Evolutionary conservation across 345 rosid species (phyloP).

Genomic region (Iberis pinnata): DNA sequence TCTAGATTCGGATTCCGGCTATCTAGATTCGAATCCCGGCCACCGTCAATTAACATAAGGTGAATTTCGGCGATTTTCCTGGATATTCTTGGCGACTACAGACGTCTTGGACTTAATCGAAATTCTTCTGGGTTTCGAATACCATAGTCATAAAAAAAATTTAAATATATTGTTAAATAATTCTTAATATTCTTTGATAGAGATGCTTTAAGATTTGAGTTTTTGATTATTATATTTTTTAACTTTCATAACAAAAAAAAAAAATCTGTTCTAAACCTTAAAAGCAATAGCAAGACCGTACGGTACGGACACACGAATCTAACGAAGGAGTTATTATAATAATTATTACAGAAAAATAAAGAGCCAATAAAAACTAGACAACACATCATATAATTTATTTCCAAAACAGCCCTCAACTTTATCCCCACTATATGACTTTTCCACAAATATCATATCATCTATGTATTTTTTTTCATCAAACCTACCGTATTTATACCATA

Average conservation of each 20-base stretch:
- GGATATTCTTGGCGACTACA: too few species aligned
- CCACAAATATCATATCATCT: constrained; percentile 25
- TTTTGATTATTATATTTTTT: too few species aligned
- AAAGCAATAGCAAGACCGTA: constrained; percentile 17
- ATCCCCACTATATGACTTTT: constrained; percentile 15
- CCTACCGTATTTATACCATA: constrained; percentile 28
- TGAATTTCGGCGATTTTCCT: too few species aligned
- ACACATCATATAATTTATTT: constrained; percentile 21
- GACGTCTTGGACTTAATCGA: too few species aligned
- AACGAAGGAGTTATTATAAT: constrained; percentile 16
- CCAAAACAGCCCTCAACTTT: constrained; percentile 27
- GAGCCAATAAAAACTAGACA: constrained; percentile 22
- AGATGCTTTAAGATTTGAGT: constrained; percentile 11
- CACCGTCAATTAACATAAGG: too few species aligned
- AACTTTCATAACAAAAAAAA: too few species aligned
- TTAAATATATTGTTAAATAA: too few species aligned
- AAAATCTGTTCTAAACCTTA: constrained; percentile 7
- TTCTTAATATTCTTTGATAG: too few species aligned
- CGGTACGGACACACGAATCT: constrained; percentile 13
- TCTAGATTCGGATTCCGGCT: too few species aligned
- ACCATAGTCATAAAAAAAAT: too few species aligned
- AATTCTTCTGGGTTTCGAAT: too few species aligned
- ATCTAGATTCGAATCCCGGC: too few species aligned
- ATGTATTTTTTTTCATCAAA: constrained; percentile 16
- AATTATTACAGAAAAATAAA: constrained; percentile 3